phyloP scores from a whole-genome alignment of 345 rosid genomes.

The Firmiana major region DNA sequence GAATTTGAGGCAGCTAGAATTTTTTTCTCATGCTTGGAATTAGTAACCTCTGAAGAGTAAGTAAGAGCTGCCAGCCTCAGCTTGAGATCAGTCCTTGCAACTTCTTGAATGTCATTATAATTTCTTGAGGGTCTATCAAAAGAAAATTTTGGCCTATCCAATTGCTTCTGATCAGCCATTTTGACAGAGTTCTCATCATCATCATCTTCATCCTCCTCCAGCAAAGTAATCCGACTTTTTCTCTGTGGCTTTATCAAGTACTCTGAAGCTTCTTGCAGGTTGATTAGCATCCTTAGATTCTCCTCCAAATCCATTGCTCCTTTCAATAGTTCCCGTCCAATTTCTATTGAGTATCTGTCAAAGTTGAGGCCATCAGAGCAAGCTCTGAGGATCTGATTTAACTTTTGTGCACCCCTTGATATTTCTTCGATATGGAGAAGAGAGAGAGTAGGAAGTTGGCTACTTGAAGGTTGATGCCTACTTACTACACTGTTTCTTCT shows the following conservation, averaged over 20 bases:
- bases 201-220: constrained; percentile 62
- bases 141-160: constrained; percentile 47
- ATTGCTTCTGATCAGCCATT: constrained; percentile 37
- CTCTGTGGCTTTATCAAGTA: constrained; percentile 41
- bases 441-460: constrained; percentile 49
- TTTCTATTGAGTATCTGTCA: constrained; percentile 64
- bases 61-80: constrained; percentile 46
- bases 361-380: constrained; percentile 62
- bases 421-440: constrained; percentile 71
- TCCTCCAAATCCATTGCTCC: constrained; percentile 82
- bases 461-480: constrained; percentile 28
- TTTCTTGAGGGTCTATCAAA: constrained; percentile 41
- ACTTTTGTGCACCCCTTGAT: constrained; percentile 66
- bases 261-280: constrained; percentile 70
- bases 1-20: constrained; percentile 22
- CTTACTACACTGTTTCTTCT: constrained; percentile 30
- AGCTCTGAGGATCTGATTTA: constrained; percentile 71
- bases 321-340: constrained; percentile 67
- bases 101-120: constrained; percentile 33
- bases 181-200: constrained; percentile 18
- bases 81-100: constrained; percentile 43
- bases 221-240: constrained; percentile 57
- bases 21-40: constrained; percentile 24
- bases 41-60: constrained; percentile 32
- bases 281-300: constrained; percentile 72